Base-by-base conservation (phyloP, 2,329 filamentous ascomycete genomes). In the Ophiostoma triangulosporum region DNA sequence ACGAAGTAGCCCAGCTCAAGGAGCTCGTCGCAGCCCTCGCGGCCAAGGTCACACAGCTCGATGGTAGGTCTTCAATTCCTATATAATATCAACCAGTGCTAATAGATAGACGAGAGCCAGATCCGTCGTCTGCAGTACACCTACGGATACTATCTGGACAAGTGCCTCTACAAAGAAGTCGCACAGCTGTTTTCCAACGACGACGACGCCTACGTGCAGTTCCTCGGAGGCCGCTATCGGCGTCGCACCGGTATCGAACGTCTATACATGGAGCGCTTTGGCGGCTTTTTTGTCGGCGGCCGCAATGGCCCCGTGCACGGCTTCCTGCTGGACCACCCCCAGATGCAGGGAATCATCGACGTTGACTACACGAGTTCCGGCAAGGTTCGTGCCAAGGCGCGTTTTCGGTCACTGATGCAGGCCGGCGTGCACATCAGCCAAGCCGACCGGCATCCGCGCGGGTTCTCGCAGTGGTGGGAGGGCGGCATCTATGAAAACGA, bases 101-200 rank as follows among this genome's bases (percentile, higher is more conserved):
- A 20, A 40, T 26, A 38, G 20, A 6, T 51, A 75, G 75, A 77
- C 54, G 73, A 77, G 61, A 71, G 73, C 33, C 73, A 77, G 58
- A 69, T 78, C 48, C 71, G 73, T 54, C 77, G 77, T 61, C 68
- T 73, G 3, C 75, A 78, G 60, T 75, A 74, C 67, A 77, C 74
- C 56, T 79, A 78, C 62, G 76, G 75, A 26, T 78, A 79, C 62
- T 79, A 78, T 61, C 67, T 79, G 26, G 76, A 79, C 65, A 79
- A 79, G 58, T 79, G 75, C 56, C 66, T 79, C 1, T 79, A 78
- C 64, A 70, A 76, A 57, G 73, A 78, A 66, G 74, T 72, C 48
- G 55, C 6, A 14, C 67, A 71, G 50, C 72, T 79, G 61, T 78
- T 71, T 62, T 66, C 75, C 11, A 67, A 78, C 62, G 69, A 75